Evolutionary conservation across 441 rosid species (phyloP), one percentile per base, ranked within the genome.

Genomic region (Theobroma grandiflorum): DNA sequence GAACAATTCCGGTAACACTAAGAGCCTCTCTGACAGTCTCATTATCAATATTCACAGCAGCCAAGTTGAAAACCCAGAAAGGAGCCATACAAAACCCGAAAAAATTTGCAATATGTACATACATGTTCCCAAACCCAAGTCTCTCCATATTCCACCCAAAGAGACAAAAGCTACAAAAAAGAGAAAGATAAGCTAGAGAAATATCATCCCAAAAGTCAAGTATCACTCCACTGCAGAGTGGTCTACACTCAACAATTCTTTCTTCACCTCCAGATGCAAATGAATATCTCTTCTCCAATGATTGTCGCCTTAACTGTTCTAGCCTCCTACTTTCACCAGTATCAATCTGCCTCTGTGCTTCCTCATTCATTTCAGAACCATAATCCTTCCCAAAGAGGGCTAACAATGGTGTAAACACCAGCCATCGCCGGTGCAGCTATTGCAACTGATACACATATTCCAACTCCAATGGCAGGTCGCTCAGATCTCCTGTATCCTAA

Each of bases 71-170:
- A 84, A 94, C 92, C 93, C 96, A 94, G 85, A 96, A 94, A n/a
- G 99, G 99, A 42, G 99, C 97, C 82, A 88, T 72, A 82, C 97
- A 96, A 57, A 96, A 96, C 77, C 93, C 91, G 74, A 91, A 77
- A 80, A 94, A 96, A 18, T 97, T 96, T 0, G 96, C 96, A 55
- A 94, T 89, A 82, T 96, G 98, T 55, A 94, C 99, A 80, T 93
- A 96, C 97, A 93, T 93, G 88, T 96, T 96, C 59, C 99, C 99
- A 71, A 96, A 92, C 40, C 98, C 97, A 59, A 96, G 91, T 80
- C 97, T 91, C 83, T 96, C 98, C 99, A 93, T 93, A 79, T 96
- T 94, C 99, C 98, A 92, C 61, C 99, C 97, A 47, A 96, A 96
- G 47, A 94, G 97, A 85, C 97, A 96, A 79, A 88, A 94, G 10